Percentiles rank a stretch among this genome's conserved stretches.
Conservation (phyloP, 2,329 filamentous ascomycete species). For the Calonectria fujianensis region DNA sequence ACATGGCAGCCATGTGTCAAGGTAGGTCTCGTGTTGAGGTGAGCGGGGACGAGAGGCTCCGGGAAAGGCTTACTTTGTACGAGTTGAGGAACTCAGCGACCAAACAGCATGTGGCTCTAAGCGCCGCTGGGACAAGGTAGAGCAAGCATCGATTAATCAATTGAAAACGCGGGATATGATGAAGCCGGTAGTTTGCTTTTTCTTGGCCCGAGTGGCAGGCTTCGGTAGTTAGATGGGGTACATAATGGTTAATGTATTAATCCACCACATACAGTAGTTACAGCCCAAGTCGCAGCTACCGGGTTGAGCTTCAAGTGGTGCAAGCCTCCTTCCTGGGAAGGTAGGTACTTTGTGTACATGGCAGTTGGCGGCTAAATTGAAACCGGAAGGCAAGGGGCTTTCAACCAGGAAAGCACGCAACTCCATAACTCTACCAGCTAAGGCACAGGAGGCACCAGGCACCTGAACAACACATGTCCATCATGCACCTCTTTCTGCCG, state of each 20-base stretch:
- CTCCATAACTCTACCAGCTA: background rate
- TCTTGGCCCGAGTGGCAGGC: background rate
- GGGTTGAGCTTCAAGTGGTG: conserved; percentile 11
- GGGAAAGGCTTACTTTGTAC: background rate
- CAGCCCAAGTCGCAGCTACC: background rate
- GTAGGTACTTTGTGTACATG: conserved; percentile 14
- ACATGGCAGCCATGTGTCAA: conserved; percentile 21
- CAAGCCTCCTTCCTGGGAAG: conserved; percentile 15
- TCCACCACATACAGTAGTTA: conserved; percentile 6
- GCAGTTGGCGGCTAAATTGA: conserved; percentile 18
- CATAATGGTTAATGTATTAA: background rate
- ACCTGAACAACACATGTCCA: conserved; percentile 1
- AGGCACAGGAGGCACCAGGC: background rate
- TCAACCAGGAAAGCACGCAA: background rate
- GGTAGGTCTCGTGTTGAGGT: conserved; percentile 28
- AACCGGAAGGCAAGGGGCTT: background rate
- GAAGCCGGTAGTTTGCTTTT: conserved; percentile 25
- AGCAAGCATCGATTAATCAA: conserved; percentile 12
- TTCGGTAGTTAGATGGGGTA: conserved; percentile 25
- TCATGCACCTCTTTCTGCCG: background rate
- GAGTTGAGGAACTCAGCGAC: background rate
- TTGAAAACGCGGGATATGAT: background rate
- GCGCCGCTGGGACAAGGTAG: background rate
- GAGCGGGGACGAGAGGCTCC: conserved; percentile 4
- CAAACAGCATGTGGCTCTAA: conserved; percentile 4